A percentile compares a stretch with the other conserved stretches of the same genome.
Evolutionary conservation across 2,329 filamentous ascomycete genomes (phyloP).

Genomic region (Colletotrichum sidae): DNA sequence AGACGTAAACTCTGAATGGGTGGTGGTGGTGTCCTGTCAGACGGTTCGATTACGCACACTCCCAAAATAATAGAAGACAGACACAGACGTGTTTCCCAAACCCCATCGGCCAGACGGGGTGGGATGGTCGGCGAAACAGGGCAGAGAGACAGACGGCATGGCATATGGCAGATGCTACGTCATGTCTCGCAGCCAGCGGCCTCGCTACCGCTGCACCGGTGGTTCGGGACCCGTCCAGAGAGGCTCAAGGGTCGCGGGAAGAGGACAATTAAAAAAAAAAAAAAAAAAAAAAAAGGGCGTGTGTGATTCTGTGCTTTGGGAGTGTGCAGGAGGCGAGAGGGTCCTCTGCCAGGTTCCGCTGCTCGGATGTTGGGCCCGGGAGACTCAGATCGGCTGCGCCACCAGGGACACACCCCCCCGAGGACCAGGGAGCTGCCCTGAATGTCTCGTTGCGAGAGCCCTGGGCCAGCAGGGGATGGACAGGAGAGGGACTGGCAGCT

Average conservation of each 20-base stretch:
- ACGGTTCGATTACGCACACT: constrained; percentile 2
- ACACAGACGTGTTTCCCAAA: neutral
- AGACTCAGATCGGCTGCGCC: constrained; percentile 33
- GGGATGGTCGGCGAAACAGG: neutral
- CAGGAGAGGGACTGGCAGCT: constrained; percentile 5
- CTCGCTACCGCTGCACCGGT: constrained; percentile 27
- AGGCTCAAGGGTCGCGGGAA: too few relatives aligned
- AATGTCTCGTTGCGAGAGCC: constrained; percentile 10
- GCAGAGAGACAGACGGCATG: constrained; percentile 5
- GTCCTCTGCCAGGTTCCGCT: constrained; percentile 13
- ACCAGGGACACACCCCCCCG: constrained; percentile 12
- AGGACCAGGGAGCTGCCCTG: constrained; percentile 24
- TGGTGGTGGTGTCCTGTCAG: constrained; percentile 19
- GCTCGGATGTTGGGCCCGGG: constrained; percentile 33
- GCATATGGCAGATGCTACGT: constrained; percentile 19
- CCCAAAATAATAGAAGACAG: constrained; percentile 8
- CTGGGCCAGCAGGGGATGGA: constrained; percentile 21
- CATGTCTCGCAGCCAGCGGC: constrained; percentile 19
- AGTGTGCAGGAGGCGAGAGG: neutral
- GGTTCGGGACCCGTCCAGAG: constrained; percentile 17
- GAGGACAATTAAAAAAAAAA: neutral
- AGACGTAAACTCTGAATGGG: neutral
- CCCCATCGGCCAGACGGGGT: neutral
- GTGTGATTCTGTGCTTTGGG: neutral
- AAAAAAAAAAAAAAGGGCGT: neutral